Evolutionary conservation across 2,329 filamentous ascomycete genomes (phyloP).

Genomic region (Fusarium tuaranense): DNA sequence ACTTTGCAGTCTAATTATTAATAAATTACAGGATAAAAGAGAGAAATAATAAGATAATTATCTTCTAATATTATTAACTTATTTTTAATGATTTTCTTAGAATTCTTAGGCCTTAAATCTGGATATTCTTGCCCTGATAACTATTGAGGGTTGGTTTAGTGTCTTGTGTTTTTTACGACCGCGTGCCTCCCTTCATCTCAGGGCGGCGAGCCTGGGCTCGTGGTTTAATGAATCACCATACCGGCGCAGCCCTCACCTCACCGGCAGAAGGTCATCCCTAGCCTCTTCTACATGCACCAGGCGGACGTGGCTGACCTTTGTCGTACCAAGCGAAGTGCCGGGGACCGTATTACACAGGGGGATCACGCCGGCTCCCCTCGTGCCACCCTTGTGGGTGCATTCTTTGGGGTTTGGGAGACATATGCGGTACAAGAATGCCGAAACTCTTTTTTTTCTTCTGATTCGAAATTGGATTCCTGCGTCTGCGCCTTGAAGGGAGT

Average conservation of each 20-base stretch:
- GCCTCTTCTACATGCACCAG: background rate
- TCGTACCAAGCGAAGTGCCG: background rate
- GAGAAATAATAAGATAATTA: no score
- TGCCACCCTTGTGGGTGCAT: slow-evolving; percentile 28
- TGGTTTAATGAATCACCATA: slow-evolving; percentile 40
- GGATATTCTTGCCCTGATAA: no score
- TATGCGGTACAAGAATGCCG: slow-evolving; percentile 18
- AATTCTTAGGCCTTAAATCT: no score
- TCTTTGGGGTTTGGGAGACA: slow-evolving; percentile 16
- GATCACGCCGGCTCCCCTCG: slow-evolving; percentile 27
- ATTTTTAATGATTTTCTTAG: no score
- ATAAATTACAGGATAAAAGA: no score
- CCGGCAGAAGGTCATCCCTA: slow-evolving; percentile 9
- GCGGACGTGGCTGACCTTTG: slow-evolving; percentile 16
- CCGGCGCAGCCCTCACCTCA: slow-evolving; percentile 9
- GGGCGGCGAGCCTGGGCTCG: slow-evolving; percentile 12
- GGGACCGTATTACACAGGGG: slow-evolving; percentile 15
- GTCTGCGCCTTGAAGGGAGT: background rate
- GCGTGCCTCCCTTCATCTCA: slow-evolving; percentile 30
- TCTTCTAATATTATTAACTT: no score
- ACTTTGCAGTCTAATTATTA: no score
- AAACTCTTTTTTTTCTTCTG: slow-evolving; percentile 4
- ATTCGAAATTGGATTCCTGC: slow-evolving; percentile 32
- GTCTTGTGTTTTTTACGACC: no score
- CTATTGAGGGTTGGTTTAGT: no score